A percentile compares a stretch with the other conserved stretches of the same genome.
phyloP scores from a whole-genome alignment of 2,329 filamentous ascomycete genomes.

The Byssothecium circinans region DNA sequence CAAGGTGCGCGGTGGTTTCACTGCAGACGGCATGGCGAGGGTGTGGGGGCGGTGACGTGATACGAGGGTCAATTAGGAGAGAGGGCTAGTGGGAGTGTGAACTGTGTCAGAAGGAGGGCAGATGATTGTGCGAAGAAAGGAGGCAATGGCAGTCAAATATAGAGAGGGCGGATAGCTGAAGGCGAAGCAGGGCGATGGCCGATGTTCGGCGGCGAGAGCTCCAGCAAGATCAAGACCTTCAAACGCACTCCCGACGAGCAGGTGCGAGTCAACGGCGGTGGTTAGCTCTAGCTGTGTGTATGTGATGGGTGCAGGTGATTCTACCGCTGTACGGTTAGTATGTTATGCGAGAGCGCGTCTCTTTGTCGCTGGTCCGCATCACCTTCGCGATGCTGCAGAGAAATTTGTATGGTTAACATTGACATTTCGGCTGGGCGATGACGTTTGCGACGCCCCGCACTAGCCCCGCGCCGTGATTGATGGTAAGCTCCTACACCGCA shows the following conservation, averaged over 20 bases:
- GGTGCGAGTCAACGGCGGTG: no score
- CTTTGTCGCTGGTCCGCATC: no score
- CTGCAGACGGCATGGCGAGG: constrained; percentile 72
- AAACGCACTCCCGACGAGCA: no score
- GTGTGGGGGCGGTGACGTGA: constrained; percentile 14
- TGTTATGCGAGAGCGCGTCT: no score
- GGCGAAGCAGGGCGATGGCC: constrained; percentile 2
- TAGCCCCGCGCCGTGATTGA: background rate
- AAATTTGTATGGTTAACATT: no score
- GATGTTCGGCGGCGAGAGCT: background rate
- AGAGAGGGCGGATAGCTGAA: background rate
- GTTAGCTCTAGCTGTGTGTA: no score
- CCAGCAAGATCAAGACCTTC: background rate
- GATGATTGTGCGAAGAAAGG: background rate
- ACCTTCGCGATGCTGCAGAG: no score
- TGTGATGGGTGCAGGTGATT: no score
- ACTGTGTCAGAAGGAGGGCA: background rate
- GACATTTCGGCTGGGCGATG: background rate
- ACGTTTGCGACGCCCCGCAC: background rate
- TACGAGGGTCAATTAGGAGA: constrained; percentile 8
- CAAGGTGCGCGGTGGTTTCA: constrained; percentile 75
- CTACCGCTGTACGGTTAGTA: no score
- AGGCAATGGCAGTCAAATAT: background rate
- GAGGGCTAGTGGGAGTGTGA: constrained; percentile 5
- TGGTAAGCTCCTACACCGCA: background rate